These are phyloP conservation scores for Suhomyces bolitotheri DNA, from an alignment of 1,139 yeast species.

Conservation along the genomic window DNA sequence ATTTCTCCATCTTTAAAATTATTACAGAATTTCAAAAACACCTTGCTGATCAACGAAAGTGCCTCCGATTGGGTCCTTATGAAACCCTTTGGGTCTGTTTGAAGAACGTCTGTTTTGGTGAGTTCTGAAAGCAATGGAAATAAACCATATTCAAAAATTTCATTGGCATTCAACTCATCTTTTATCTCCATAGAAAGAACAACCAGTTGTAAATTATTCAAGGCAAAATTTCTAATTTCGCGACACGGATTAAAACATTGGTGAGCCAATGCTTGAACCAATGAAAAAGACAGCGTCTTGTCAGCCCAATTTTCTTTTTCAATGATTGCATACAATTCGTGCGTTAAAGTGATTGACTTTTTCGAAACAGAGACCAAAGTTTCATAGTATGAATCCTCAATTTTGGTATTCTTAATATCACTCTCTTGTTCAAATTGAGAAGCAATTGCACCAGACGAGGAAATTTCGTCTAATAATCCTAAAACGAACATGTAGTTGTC, in stretches of 20 bases:
- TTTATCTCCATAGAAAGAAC: slow-evolving; percentile 37
- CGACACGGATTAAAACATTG: slow-evolving; percentile 89
- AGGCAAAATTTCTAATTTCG: slow-evolving; percentile 67
- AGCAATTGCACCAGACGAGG: slow-evolving; percentile 80
- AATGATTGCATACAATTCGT: slow-evolving; percentile 42
- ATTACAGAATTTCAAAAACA: slow-evolving; percentile 56
- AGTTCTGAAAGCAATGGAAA: slow-evolving; percentile 72
- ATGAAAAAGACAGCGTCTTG: slow-evolving; percentile 52
- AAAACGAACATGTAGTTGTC: slow-evolving; percentile 62
- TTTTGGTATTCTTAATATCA: slow-evolving; percentile 31
- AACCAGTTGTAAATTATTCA: slow-evolving; percentile 52
- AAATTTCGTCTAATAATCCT: slow-evolving; percentile 75
- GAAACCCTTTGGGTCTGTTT: slow-evolving; percentile 66
- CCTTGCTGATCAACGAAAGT: slow-evolving; percentile 66
- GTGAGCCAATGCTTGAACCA: slow-evolving; percentile 78
- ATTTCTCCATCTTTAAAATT: slow-evolving; percentile 26
- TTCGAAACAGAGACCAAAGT: slow-evolving; percentile 59
- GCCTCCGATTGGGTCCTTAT: slow-evolving; percentile 65
- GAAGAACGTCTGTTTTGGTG: slow-evolving; percentile 64
- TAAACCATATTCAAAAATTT: slow-evolving; percentile 69
- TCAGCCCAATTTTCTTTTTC: slow-evolving; percentile 27
- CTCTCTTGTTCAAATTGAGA: slow-evolving; percentile 72
- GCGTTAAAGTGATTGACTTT: slow-evolving; percentile 61
- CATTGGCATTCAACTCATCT: slow-evolving; percentile 45
- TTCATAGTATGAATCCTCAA: slow-evolving; percentile 48